Evolutionary conservation across 345 rosid genomes (phyloP), one percentile per base, ranked within the genome.

Genomic region (Geranium brycei): DNA sequence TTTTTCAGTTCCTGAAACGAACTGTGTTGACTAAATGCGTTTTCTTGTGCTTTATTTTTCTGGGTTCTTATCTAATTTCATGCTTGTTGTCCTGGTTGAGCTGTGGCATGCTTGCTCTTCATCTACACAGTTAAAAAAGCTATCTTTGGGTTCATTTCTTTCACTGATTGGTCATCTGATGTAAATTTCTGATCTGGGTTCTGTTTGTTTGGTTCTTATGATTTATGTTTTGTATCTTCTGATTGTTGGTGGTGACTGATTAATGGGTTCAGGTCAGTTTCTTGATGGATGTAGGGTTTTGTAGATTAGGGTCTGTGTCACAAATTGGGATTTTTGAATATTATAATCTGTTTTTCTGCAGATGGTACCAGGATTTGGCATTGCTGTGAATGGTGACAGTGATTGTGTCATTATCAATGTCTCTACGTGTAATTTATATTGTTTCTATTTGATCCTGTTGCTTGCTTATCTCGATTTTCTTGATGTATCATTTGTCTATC

Each of bases 171-270:
- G 19, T 11, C 4, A 15, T 19, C 17, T 55, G 68, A 51, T 64
- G 68, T 63, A 35, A 60, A 18, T 75, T 55, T 61, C 58, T 57
- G 75, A 70, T 75, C 64, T 67, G 72, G 74, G 64, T 31, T 51
- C 59, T 40, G 4, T 61, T 56, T 66, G 17, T 40, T 66, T n/a
- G n/a, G n/a, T n/a, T 17, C 38, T 62, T 19, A 38, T 10, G 19
- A 19, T 17, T 57, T 51, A 53, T 6, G 5, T 30, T 40, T 47
- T 59, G 64, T 35, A 32, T 51, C 3, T 11, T 18, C 40, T 12
- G 14, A 40, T 51, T 38, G 38, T 35, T 63, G 17, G 3, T 28
- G 30, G 32, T 53, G 59, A 2, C 18, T 31, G 7, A 18, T 62
- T 61, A 12, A 64, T 31, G 14, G 19, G 23, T 15, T 18, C 31